Percentiles rank a stretch among this genome's conserved stretches.
phyloP scores from a whole-genome alignment of 169 alveolate species.

The Fabrea salina region DNA sequence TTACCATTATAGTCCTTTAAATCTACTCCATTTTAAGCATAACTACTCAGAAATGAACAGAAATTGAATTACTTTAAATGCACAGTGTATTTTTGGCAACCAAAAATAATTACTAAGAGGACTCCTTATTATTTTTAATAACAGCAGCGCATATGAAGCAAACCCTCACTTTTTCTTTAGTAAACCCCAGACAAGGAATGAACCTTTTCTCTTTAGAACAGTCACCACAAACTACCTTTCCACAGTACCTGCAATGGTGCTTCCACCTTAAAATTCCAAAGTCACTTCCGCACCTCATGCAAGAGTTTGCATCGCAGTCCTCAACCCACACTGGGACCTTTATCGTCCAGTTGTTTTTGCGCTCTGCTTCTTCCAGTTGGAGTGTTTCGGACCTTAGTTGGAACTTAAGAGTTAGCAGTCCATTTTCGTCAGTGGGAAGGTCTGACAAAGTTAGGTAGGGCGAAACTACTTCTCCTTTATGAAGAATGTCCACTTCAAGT shows the following conservation, averaged over 20 bases:
- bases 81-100: too few relatives aligned
- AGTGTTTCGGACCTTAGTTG: neutral
- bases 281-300: neutral
- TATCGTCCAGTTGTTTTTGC: neutral
- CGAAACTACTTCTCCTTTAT: conserved; percentile 19
- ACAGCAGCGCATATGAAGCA: neutral
- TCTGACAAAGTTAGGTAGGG: conserved; percentile 27
- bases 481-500: conserved; percentile 30
- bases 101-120: too few relatives aligned
- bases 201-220: neutral
- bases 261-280: neutral
- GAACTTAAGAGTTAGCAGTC: conserved; percentile 35
- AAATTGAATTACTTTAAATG: too few relatives aligned
- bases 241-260: conserved; percentile 29
- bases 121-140: too few relatives aligned
- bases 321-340: neutral
- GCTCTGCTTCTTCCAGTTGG: neutral
- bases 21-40: too few relatives aligned
- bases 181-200: conserved; percentile 9
- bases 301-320: neutral
- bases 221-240: neutral
- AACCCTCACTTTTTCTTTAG: conserved; percentile 15
- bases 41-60: too few relatives aligned
- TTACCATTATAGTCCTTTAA: too few relatives aligned
- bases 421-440: conserved; percentile 22